Evolutionary conservation across 768 basidiomycete species (phyloP), one percentile per base, ranked within the genome.

Genomic region (Calocybe gangraenosa): DNA sequence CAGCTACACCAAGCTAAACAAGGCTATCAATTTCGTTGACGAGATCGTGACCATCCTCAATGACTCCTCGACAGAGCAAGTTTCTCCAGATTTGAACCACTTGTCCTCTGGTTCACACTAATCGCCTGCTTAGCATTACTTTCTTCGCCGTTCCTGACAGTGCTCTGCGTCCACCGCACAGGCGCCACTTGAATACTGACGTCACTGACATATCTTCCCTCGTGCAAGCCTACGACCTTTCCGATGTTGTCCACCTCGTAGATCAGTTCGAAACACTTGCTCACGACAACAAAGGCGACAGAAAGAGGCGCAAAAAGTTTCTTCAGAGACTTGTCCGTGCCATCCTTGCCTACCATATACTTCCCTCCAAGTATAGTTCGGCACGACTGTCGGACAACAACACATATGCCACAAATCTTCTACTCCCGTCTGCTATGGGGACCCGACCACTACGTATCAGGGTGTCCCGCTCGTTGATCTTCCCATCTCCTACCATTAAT

Each of bases 301-400:
- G 71, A 49, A 67, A 78, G 51, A 68, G 65, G 34, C 66, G 69
- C 46, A 79, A 76, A 51, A 75, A 80, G 57, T 69, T 75, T 37
- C 61, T 87, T 55, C 77, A 77, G 52, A 65, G 67, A 42, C 71
- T 85, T 47, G 54, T 83, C 21, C 70, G 66, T 13, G 71, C 73
- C 33, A 69, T 84, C 22, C 60, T 83, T 15, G 66, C 71, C 17
- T 86, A 82, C 60, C 81, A 81, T 57, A 73, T 75, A 36, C 61
- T 86, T 7, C 73, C 74, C 20, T 52, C 59, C 43, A 63, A 62
- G 41, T 62, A 61, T 47, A 61, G 68, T 44, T 57, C 62, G 1
- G 45, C 51, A 11, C 65, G 67, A 10, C 68, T 84, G 15, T 68
- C 70, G 7, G 63, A 68, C 53, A 81, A 82, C 58, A 71, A 70